These are phyloP conservation scores for Penicillium fimorum DNA, from an alignment of 495 filamentous ascomycete species.

Conservation along the genomic window DNA sequence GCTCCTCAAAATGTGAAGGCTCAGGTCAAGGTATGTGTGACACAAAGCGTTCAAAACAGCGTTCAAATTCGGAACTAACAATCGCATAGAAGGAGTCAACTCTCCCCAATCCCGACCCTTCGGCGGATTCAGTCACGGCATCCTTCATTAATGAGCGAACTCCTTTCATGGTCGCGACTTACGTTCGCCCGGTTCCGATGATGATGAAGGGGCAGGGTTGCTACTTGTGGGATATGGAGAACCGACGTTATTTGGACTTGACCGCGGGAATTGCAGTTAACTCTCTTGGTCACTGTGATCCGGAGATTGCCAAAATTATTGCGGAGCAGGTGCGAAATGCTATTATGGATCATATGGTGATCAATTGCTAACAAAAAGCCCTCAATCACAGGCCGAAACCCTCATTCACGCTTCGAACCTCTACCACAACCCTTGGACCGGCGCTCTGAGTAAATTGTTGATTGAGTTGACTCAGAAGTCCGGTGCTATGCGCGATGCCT, in stretches of 20 bases:
- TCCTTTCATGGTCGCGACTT: constrained; percentile 92
- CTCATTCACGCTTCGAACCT: constrained; percentile 91
- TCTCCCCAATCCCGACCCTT: constrained; percentile 75
- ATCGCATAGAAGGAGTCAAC: constrained; percentile 55
- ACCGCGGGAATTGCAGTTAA: constrained; percentile 96
- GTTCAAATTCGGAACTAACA: constrained; percentile 7
- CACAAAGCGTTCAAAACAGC: not conserved
- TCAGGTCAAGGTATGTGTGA: constrained; percentile 22
- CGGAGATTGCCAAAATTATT: constrained; percentile 64
- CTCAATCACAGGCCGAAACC: constrained; percentile 57
- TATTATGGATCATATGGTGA: not conserved
- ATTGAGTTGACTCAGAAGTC: constrained; percentile 70
- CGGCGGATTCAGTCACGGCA: constrained; percentile 71
- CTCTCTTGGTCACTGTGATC: constrained; percentile 83
- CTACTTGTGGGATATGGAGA: constrained; percentile 87
- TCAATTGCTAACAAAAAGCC: constrained; percentile 17
- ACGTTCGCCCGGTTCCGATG: constrained; percentile 84
- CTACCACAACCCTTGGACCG: constrained; percentile 94
- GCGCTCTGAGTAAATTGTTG: constrained; percentile 80
- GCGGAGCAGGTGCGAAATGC: constrained; percentile 63
- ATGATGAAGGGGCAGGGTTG: constrained; percentile 84
- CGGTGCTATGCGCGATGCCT: constrained; percentile 76
- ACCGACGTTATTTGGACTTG: constrained; percentile 86
- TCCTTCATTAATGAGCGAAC: constrained; percentile 68
- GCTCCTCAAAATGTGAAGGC: constrained; percentile 27